Conservation (phyloP, 2,329 filamentous ascomycete species). For the Dendrostoma leiphaemia region DNA sequence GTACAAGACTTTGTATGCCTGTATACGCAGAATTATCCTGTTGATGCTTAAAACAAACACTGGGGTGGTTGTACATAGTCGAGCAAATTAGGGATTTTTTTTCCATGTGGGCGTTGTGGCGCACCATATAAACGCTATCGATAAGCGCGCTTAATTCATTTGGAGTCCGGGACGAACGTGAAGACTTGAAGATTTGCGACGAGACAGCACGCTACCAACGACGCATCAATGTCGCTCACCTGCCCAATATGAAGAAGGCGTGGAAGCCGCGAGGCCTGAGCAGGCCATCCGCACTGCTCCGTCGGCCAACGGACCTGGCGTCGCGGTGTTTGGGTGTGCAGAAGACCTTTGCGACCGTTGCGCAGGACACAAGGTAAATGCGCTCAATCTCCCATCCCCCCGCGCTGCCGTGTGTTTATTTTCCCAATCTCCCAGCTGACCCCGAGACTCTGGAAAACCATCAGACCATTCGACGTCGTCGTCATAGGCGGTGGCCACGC, state of each 20-base stretch:
- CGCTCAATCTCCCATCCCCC: too few species aligned
- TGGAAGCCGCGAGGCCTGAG: slow-evolving; percentile 28
- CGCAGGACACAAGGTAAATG: slow-evolving; percentile 29
- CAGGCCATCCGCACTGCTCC: slow-evolving; percentile 22
- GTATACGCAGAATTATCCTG: too few species aligned
- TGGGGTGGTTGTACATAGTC: too few species aligned
- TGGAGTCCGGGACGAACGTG: too few species aligned
- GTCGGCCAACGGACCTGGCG: slow-evolving; percentile 9
- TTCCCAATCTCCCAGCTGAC: background rate
- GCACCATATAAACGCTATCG: too few species aligned
- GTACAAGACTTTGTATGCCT: too few species aligned
- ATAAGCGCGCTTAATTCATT: background rate
- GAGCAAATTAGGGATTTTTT: too few species aligned
- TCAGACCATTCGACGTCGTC: slow-evolving; percentile 83
- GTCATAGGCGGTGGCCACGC: slow-evolving; percentile 96
- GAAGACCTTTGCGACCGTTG: slow-evolving; percentile 30
- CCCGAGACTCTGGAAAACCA: background rate
- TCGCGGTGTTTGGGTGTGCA: slow-evolving; percentile 14
- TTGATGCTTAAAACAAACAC: too few species aligned
- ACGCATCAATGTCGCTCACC: slow-evolving; percentile 1
- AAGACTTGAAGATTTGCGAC: background rate
- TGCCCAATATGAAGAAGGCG: slow-evolving; percentile 28
- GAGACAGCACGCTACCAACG: background rate
- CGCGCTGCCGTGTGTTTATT: background rate
- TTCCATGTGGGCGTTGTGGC: too few species aligned